A percentile compares a stretch with the other conserved stretches of the same genome.
phyloP scores from a whole-genome alignment of 1,139 yeast genomes.

The Suhomyces terraborum region DNA sequence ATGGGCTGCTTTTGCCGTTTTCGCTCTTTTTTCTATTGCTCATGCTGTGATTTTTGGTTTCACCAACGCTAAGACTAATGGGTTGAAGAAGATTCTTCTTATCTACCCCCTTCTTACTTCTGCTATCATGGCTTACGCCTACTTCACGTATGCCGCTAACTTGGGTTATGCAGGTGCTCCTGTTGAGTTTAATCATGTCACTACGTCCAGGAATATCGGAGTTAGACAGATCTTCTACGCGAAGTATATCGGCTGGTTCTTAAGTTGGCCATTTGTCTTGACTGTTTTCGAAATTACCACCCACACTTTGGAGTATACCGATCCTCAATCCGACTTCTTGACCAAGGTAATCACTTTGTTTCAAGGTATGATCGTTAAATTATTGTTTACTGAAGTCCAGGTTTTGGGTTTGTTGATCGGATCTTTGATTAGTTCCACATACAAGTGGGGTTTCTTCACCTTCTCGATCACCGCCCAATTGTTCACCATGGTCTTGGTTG shows the following conservation, averaged over 20 bases:
- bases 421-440: conserved; percentile 52
- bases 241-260: conserved; percentile 68
- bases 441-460: conserved; percentile 68
- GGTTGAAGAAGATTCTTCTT: conserved; percentile 44
- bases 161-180: conserved; percentile 61
- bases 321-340: conserved; percentile 30
- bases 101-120: conserved; percentile 49
- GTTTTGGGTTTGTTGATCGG: conserved; percentile 60
- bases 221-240: conserved; percentile 66
- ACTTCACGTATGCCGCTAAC: conserved; percentile 67
- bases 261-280: conserved; percentile 58
- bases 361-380: conserved; percentile 31
- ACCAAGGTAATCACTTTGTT: conserved; percentile 27
- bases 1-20: conserved; percentile 63
- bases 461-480: conserved; percentile 41
- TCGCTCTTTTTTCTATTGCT: conserved; percentile 44
- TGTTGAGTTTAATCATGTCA: conserved; percentile 58
- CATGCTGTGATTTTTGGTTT: conserved; percentile 43
- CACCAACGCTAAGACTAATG: conserved; percentile 36
- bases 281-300: conserved; percentile 50
- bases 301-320: conserved; percentile 36
- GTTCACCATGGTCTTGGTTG: conserved; percentile 37
- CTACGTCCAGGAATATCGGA: conserved; percentile 37
- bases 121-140: conserved; percentile 51
- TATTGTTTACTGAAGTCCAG: conserved; percentile 50